Conservation (phyloP, 2,329 filamentous ascomycete genomes). For the Beauveria pseudobassiana region DNA sequence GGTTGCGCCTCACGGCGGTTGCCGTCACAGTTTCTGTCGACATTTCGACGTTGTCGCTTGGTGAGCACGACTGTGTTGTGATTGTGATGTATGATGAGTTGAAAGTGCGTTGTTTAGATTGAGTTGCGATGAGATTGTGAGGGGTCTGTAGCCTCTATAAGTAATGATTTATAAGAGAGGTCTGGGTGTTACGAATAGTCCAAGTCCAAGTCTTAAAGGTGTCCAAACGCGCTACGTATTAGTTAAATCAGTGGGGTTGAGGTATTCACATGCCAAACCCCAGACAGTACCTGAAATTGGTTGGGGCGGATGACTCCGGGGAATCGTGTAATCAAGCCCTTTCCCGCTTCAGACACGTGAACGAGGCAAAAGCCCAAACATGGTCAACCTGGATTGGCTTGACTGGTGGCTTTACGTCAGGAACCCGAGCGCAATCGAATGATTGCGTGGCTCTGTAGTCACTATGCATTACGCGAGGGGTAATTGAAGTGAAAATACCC, state of each 20-base stretch:
- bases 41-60: neutral
- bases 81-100: neutral
- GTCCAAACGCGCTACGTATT: neutral
- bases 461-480: neutral
- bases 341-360: neutral
- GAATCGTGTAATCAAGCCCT: neutral
- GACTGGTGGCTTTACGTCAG: neutral
- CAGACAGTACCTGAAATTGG: neutral
- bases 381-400: neutral
- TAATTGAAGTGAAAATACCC: neutral
- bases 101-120: neutral
- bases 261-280: slow-evolving; percentile 5
- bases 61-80: neutral
- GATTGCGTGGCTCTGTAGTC: slow-evolving; percentile 5
- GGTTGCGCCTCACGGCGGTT: slow-evolving; percentile 4
- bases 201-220: neutral
- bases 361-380: neutral
- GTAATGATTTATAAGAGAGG: neutral
- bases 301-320: slow-evolving; percentile 1
- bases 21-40: slow-evolving; percentile 6
- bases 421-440: neutral
- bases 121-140: neutral
- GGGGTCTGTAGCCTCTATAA: neutral
- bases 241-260: slow-evolving; percentile 1
- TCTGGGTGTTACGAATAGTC: neutral